These are phyloP conservation scores for Salicornia ramosissima DNA, from an alignment of 148 eudicot species.

Conservation along the genomic window DNA sequence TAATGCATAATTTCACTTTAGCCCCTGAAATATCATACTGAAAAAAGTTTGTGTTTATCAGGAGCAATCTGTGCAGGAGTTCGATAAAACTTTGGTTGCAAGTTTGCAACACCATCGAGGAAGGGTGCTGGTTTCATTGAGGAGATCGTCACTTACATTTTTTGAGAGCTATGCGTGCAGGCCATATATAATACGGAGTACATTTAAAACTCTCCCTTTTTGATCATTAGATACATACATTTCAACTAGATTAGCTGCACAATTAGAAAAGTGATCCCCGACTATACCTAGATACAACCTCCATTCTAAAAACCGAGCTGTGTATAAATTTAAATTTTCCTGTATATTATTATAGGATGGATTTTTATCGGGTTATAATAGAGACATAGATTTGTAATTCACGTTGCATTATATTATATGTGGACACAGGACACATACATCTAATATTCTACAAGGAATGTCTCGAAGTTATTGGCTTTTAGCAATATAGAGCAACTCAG, in stretches of 20 bases:
- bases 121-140: background rate
- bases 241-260: background rate
- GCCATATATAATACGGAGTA: background rate
- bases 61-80: constrained; percentile 15
- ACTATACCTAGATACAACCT: constrained; percentile 16
- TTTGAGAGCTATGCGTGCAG: background rate
- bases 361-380: no score
- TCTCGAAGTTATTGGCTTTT: no score
- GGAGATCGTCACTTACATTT: background rate
- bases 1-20: background rate
- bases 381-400: no score
- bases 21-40: background rate
- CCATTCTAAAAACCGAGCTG: background rate
- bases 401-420: no score
- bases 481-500: no score
- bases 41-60: background rate
- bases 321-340: background rate
- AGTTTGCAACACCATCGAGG: background rate
- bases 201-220: background rate
- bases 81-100: background rate
- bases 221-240: no score
- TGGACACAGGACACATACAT: no score
- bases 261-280: background rate
- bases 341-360: background rate
- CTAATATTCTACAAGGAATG: no score